Evolutionary conservation across 257 asterid genomes (phyloP).

Genomic region (Solanum ahanhuiri): DNA sequence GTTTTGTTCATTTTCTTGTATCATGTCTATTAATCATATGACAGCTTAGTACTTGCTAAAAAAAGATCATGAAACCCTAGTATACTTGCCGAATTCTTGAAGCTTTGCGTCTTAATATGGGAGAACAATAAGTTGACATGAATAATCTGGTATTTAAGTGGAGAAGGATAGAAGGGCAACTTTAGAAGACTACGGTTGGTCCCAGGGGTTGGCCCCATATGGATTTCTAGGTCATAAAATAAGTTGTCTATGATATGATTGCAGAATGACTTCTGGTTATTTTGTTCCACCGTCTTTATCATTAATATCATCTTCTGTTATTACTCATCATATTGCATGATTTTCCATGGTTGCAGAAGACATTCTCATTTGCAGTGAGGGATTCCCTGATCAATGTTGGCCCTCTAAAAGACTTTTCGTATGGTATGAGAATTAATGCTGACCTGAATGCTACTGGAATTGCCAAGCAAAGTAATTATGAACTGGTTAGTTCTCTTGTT

Average conservation of each 20-base stretch:
- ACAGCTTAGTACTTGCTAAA: not conserved
- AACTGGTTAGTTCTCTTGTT: conserved; percentile 55
- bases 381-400: conserved; percentile 91
- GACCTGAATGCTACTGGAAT: conserved; percentile 78
- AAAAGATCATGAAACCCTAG: not conserved
- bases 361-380: conserved; percentile 83
- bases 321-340: conserved; percentile 12
- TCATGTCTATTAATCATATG: not conserved
- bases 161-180: not conserved
- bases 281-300: not conserved
- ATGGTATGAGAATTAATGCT: conserved; percentile 81
- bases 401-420: conserved; percentile 81
- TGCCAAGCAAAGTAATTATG: conserved; percentile 89
- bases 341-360: conserved; percentile 48
- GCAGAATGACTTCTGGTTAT: conserved; percentile 1
- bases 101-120: not conserved
- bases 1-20: not conserved
- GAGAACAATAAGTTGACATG: not conserved
- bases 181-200: not conserved
- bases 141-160: not conserved
- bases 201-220: not conserved
- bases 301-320: not conserved
- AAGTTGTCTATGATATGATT: not conserved
- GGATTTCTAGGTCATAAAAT: not conserved
- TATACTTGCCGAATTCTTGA: not conserved